Evolutionary conservation across 2,329 filamentous ascomycete species (phyloP).

Genomic region (Beauveria asiatica): DNA sequence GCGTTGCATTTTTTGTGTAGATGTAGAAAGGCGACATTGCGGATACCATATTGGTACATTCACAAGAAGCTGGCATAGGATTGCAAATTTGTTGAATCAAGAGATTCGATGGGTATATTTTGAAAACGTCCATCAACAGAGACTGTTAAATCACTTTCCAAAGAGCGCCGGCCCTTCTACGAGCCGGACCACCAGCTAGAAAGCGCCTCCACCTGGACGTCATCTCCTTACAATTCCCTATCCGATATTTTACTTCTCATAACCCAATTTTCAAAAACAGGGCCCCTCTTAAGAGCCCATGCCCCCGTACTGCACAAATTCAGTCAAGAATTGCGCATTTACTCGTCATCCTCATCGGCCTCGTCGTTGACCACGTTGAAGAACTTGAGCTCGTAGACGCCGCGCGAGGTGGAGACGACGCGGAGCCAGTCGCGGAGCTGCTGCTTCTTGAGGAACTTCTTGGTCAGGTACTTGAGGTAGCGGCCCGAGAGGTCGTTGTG

Average conservation of each 20-base stretch:
- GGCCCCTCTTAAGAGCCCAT: background rate
- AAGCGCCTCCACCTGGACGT: slow-evolving; percentile 1
- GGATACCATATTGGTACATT: background rate
- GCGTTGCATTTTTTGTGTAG: background rate
- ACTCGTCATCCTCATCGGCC: slow-evolving; percentile 97
- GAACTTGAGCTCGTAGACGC: slow-evolving; percentile 99
- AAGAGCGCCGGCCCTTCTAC: background rate
- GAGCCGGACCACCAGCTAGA: background rate
- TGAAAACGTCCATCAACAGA: background rate
- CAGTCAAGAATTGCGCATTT: slow-evolving; percentile 32
- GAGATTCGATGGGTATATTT: slow-evolving; percentile 7
- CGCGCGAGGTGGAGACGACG: slow-evolving; percentile 94
- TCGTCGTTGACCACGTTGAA: slow-evolving; percentile 99
- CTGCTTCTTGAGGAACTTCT: slow-evolving; percentile 99
- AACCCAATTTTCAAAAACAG: background rate
- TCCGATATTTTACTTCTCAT: background rate
- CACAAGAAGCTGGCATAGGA: background rate
- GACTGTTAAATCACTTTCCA: background rate
- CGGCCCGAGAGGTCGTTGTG: slow-evolving; percentile 97
- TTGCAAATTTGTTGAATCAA: slow-evolving; percentile 3
- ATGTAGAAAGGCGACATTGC: background rate
- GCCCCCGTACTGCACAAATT: background rate
- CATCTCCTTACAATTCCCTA: background rate
- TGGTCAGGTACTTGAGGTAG: slow-evolving; percentile 99
- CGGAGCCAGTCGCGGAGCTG: slow-evolving; percentile 99